phyloP scores from a whole-genome alignment of 1,139 yeast species.

The Blastobotrys ciferrii region DNA sequence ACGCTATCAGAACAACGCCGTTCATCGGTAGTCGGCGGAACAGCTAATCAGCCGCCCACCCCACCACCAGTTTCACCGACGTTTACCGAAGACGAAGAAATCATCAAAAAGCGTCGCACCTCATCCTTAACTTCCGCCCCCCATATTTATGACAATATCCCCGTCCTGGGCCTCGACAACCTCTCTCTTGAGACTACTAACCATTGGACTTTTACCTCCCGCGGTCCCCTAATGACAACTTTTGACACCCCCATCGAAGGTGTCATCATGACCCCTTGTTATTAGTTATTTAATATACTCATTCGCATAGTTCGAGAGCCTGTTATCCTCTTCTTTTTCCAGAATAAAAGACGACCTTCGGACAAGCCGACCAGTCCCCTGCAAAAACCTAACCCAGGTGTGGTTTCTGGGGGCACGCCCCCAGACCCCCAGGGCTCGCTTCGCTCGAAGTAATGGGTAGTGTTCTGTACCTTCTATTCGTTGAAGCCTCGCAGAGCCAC shows the following conservation, averaged over 20 bases:
- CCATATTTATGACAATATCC: neutral
- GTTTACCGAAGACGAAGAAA: neutral
- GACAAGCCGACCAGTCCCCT: too few species aligned
- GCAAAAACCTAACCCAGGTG: too few species aligned
- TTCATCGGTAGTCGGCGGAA: constrained; percentile 3
- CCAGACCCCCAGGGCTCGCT: too few species aligned
- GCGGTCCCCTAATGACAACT: neutral
- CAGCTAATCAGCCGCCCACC: constrained; percentile 1
- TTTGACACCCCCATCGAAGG: constrained; percentile 5
- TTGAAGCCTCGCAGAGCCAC: too few species aligned
- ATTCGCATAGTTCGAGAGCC: constrained; percentile 7
- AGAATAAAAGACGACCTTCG: neutral
- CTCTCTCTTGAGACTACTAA: neutral
- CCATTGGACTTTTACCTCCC: constrained; percentile 2
- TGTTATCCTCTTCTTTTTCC: neutral
- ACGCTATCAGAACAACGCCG: constrained; percentile 1
- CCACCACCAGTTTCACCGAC: constrained; percentile 3
- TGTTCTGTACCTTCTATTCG: too few species aligned
- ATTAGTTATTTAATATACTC: neutral
- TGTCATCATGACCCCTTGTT: constrained; percentile 5
- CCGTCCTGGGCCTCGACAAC: neutral
- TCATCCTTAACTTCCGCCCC: neutral
- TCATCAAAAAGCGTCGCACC: neutral
- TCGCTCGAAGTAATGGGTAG: too few species aligned
- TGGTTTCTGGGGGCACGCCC: too few species aligned